These are phyloP conservation scores for Malbranchea zuffiana DNA, from an alignment of 2,329 filamentous ascomycete genomes.

Conservation along the genomic window DNA sequence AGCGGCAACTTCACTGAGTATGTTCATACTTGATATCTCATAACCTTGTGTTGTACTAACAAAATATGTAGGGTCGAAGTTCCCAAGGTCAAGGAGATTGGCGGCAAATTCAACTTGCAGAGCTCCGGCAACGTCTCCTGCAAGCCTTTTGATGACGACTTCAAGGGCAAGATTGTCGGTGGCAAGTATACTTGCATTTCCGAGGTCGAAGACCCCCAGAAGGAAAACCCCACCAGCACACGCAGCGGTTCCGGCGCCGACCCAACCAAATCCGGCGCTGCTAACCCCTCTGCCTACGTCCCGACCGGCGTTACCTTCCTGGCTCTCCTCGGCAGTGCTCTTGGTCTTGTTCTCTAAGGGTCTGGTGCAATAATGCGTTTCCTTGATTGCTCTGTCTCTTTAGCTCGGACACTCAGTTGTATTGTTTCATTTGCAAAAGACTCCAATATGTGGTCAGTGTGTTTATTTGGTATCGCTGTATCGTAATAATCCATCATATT, in stretches of 20 bases:
- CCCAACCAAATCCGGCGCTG: conserved; percentile 27
- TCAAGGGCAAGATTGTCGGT: conserved; percentile 36
- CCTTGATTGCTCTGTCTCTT: conserved; percentile 16
- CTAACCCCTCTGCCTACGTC: conserved; percentile 24
- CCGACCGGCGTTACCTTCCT: conserved; percentile 33
- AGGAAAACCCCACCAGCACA: conserved; percentile 24
- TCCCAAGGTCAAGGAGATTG: conserved; percentile 54
- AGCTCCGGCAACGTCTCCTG: conserved; percentile 55
- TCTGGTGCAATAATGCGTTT: conserved; percentile 27
- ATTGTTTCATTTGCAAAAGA: conserved; percentile 28
- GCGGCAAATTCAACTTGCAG: conserved; percentile 60
- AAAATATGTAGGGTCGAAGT: conserved; percentile 51
- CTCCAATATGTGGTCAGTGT: conserved; percentile 16
- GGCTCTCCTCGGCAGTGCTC: conserved; percentile 35
- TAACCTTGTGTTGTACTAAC: conserved; percentile 13
- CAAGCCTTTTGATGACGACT: conserved; percentile 35
- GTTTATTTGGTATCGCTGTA: conserved; percentile 21
- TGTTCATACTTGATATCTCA: conserved; percentile 22
- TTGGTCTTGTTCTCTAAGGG: conserved; percentile 38
- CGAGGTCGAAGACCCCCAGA: conserved; percentile 27
- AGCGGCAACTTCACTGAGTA: conserved; percentile 74
- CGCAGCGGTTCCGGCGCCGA: conserved; percentile 19
- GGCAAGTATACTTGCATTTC: conserved; percentile 39
- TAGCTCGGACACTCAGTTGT: conserved; percentile 25
- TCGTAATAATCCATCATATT: conserved; percentile 32